Percentiles rank a stretch among this genome's conserved stretches.
These are phyloP conservation scores for Phytophthora sp. DNA, from an alignment of 352 stramenopile species.

Conservation along the genomic window DNA sequence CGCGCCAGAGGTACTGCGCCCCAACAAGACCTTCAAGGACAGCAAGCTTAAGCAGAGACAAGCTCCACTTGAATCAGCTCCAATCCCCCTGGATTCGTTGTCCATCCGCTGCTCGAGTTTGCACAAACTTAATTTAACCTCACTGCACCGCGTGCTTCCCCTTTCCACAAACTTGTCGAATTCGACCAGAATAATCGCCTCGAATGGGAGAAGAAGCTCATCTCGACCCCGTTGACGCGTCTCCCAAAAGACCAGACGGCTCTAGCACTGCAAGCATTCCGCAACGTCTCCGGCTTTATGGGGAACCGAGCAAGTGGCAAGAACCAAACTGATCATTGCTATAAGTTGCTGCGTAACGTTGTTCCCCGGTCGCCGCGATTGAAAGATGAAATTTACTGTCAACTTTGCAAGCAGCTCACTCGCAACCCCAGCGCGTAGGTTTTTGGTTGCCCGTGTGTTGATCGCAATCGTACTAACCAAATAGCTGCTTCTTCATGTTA, in stretches of 20 bases:
- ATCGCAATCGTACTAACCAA: conserved; percentile 14
- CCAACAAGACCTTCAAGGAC: conserved; percentile 23
- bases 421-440: conserved; percentile 58
- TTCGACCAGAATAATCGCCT: conserved; percentile 61
- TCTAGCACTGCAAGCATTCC: conserved; percentile 69
- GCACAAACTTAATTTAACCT: conserved; percentile 48
- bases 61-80: conserved; percentile 6
- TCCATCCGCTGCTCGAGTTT: conserved; percentile 51
- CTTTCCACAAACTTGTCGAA: conserved; percentile 34
- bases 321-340: conserved; percentile 66
- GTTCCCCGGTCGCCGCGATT: conserved; percentile 56
- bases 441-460: not conserved
- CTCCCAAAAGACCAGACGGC: conserved; percentile 50
- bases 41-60: conserved; percentile 20
- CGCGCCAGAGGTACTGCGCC: conserved; percentile 12
- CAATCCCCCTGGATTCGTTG: conserved; percentile 23
- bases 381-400: conserved; percentile 84
- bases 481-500: conserved; percentile 10
- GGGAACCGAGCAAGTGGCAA: conserved; percentile 71
- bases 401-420: conserved; percentile 82
- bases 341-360: conserved; percentile 77
- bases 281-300: conserved; percentile 84
- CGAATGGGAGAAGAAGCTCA: conserved; percentile 65
- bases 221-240: conserved; percentile 55
- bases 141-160: conserved; percentile 18